phyloP scores from a whole-genome alignment of 2,329 filamentous ascomycete genomes.

The Hirsutella thompsonii region DNA sequence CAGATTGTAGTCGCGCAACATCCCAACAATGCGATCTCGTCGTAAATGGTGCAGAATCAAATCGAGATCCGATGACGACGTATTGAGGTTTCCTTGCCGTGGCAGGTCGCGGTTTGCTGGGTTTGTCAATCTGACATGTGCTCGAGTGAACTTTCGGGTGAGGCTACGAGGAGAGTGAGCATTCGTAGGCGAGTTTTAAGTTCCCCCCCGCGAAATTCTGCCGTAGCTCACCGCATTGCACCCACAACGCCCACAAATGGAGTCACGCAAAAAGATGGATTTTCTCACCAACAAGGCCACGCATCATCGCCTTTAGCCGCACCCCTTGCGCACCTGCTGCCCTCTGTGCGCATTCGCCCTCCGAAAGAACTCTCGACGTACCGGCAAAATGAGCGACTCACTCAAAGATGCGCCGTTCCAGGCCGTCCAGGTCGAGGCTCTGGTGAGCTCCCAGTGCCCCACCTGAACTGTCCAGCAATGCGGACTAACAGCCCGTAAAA shows the following conservation, averaged over 20 bases:
- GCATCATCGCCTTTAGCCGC: conserved; percentile 8
- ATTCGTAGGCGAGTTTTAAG: no score
- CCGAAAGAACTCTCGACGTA: neutral
- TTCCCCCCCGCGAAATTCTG: conserved; percentile 18
- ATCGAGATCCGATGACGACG: no score
- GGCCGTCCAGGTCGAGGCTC: conserved; percentile 85
- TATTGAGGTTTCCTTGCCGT: no score
- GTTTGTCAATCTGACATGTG: no score
- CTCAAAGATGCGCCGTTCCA: conserved; percentile 60
- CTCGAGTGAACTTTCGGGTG: no score
- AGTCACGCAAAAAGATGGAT: conserved; percentile 27
- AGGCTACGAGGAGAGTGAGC: no score
- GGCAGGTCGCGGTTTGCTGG: no score
- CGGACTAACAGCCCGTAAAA: conserved; percentile 22
- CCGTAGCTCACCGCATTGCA: conserved; percentile 22
- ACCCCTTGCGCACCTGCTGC: conserved; percentile 9
- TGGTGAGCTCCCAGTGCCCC: conserved; percentile 49
- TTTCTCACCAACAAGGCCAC: conserved; percentile 20
- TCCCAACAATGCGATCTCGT: no score
- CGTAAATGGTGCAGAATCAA: no score
- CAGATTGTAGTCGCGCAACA: no score
- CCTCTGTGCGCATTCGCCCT: conserved; percentile 1
- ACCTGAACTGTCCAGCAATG: conserved; percentile 14
- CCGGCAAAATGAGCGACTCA: conserved; percentile 42
- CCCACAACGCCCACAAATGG: conserved; percentile 33